phyloP scores from a whole-genome alignment of 1,284 basidiomycete species.

The Cutaneotrichosporon curvatum region DNA sequence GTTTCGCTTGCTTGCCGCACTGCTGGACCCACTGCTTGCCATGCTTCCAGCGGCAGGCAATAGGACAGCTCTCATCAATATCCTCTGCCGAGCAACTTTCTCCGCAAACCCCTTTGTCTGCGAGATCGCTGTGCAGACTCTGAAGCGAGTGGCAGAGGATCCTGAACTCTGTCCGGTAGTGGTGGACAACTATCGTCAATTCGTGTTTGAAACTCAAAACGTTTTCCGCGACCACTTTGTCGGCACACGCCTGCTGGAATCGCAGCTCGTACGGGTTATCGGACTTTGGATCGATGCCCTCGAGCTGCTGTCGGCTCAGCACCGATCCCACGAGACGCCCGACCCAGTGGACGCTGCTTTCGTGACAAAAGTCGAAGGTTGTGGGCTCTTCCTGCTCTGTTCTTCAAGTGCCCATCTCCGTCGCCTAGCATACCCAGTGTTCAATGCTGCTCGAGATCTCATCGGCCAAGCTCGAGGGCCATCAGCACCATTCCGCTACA shows the following conservation, averaged over 20 bases:
- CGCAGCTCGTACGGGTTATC: conserved; percentile 53
- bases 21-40: conserved; percentile 80
- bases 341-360: conserved; percentile 32
- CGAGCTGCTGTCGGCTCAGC: conserved; percentile 58
- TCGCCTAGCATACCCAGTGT: conserved; percentile 27
- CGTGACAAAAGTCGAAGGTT: conserved; percentile 58
- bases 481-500: conserved; percentile 39
- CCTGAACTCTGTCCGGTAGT: conserved; percentile 56
- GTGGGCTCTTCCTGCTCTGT: conserved; percentile 71
- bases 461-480: conserved; percentile 31
- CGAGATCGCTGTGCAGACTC: conserved; percentile 61
- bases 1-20: conserved; percentile 66
- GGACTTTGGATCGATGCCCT: conserved; percentile 69
- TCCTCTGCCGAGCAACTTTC: conserved; percentile 71
- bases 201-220: conserved; percentile 66
- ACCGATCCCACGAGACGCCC: conserved; percentile 38
- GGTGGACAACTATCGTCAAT: conserved; percentile 63
- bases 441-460: conserved; percentile 31
- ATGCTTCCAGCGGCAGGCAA: conserved; percentile 52
- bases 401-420: conserved; percentile 49
- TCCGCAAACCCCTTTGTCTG: conserved; percentile 73
- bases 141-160: conserved; percentile 64
- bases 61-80: conserved; percentile 56
- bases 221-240: conserved; percentile 62
- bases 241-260: conserved; percentile 59